phyloP scores from a whole-genome alignment of 2,329 filamentous ascomycete species.

The Lojkania enalia region DNA sequence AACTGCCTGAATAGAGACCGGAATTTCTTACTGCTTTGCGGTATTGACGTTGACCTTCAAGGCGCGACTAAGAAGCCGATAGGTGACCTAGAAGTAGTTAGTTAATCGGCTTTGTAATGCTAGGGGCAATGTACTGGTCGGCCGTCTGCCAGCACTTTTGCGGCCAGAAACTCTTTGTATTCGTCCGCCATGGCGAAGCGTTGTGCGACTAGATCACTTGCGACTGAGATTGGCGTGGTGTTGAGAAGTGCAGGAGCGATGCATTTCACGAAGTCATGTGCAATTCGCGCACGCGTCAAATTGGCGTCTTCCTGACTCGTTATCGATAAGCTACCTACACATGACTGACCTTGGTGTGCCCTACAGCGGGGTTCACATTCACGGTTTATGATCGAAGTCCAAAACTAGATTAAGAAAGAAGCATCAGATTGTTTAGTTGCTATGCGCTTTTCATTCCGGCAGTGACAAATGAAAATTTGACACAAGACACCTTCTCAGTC shows the following conservation, averaged over 20 bases:
- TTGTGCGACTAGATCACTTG: slow-evolving; percentile 2
- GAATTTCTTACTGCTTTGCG: slow-evolving; percentile 77
- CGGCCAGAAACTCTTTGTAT: slow-evolving; percentile 73
- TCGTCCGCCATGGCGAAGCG: slow-evolving; percentile 50
- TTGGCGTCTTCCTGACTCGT: slow-evolving; percentile 31
- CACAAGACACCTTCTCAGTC: neutral
- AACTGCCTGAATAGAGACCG: neutral
- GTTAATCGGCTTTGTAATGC: slow-evolving; percentile 1
- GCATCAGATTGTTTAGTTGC: no score
- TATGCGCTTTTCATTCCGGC: no score
- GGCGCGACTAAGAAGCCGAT: slow-evolving; percentile 79
- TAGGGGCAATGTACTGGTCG: slow-evolving; percentile 60
- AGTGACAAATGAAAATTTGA: no score
- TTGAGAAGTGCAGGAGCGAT: slow-evolving; percentile 6
- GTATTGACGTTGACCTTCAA: slow-evolving; percentile 82
- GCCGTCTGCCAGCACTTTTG: slow-evolving; percentile 75
- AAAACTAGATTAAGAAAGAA: no score
- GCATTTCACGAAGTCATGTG: slow-evolving; percentile 33
- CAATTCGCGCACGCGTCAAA: slow-evolving; percentile 27
- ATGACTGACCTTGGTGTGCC: slow-evolving; percentile 6
- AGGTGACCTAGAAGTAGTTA: slow-evolving; percentile 69
- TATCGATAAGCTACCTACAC: slow-evolving; percentile 12
- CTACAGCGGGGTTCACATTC: no score
- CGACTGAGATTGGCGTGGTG: slow-evolving; percentile 7
- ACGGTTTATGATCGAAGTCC: no score